Evolutionary conservation across 768 basidiomycete species (phyloP).

Genomic region (Tulasnella sp.): DNA sequence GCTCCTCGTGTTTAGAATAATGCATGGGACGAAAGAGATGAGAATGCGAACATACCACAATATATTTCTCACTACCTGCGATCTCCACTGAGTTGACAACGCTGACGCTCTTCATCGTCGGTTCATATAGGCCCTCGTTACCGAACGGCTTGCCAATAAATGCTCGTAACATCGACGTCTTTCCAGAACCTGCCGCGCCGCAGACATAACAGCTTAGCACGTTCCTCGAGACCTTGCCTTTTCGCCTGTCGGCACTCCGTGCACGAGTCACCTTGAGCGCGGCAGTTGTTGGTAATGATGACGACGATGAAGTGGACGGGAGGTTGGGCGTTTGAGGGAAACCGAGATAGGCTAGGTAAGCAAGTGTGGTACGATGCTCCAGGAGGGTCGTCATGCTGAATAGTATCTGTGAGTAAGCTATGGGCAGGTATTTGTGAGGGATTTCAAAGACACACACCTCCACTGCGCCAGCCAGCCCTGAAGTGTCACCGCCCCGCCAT

Average conservation of each 20-base stretch:
- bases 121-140: slow-evolving; percentile 47
- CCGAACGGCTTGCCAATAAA: slow-evolving; percentile 80
- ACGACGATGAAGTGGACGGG: slow-evolving; percentile 14
- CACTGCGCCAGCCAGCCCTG: slow-evolving; percentile 98
- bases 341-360: slow-evolving; percentile 91
- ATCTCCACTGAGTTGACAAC: slow-evolving; percentile 95
- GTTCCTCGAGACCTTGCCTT: slow-evolving; percentile 79
- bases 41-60: slow-evolving; percentile 72
- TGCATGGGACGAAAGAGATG: no score
- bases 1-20: no score
- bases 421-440: not conserved
- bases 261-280: slow-evolving; percentile 80
- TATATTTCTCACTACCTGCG: slow-evolving; percentile 87
- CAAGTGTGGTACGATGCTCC: slow-evolving; percentile 83
- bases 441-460: slow-evolving; percentile 47
- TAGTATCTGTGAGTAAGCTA: no score
- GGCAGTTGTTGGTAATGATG: slow-evolving; percentile 37
- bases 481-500: slow-evolving; percentile 82
- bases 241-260: slow-evolving; percentile 72
- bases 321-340: slow-evolving; percentile 59
- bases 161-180: slow-evolving; percentile 74
- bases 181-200: slow-evolving; percentile 92
- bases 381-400: slow-evolving; percentile 93
- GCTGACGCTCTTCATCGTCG: slow-evolving; percentile 80
- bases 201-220: slow-evolving; percentile 91